Percentiles rank a stretch among this genome's conserved stretches.
Conservation (phyloP, 208 protist species). For the Leishmania braziliensis region DNA sequence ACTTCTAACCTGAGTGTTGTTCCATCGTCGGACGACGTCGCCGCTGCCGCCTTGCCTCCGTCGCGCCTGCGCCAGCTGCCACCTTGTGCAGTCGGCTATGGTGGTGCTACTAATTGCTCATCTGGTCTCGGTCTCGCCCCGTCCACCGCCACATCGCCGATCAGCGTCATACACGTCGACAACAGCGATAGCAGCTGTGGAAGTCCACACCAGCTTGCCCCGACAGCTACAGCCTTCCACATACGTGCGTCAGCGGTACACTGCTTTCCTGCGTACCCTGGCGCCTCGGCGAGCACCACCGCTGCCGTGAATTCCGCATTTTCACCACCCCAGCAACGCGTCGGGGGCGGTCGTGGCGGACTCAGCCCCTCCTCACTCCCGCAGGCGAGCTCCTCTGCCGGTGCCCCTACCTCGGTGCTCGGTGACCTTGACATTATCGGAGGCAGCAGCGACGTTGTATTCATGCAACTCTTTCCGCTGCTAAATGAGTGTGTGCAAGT, state of each 20-base stretch:
- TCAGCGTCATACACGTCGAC: constrained; percentile 18
- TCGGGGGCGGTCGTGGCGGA: neutral
- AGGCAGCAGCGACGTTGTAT: neutral
- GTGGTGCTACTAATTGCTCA: neutral
- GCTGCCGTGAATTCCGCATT: neutral
- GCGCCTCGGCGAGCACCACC: neutral
- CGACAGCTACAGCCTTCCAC: neutral
- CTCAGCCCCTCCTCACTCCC: neutral
- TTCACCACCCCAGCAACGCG: neutral
- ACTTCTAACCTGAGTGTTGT: neutral
- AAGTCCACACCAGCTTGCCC: constrained; percentile 19
- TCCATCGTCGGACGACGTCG: neutral
- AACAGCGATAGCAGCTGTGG: constrained; percentile 23
- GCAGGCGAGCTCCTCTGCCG: constrained; percentile 2
- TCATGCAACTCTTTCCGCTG: constrained; percentile 26
- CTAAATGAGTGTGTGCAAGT: constrained; percentile 18
- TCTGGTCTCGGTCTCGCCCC: neutral
- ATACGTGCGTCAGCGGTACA: constrained; percentile 1
- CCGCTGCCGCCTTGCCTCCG: neutral
- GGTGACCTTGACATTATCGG: neutral
- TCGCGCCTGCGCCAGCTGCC: neutral
- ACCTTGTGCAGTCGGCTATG: neutral
- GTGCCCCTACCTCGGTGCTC: neutral
- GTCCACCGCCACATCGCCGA: constrained; percentile 18
- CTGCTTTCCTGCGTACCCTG: constrained; percentile 1